Percentiles rank a stretch among this genome's conserved stretches.
Evolutionary conservation across 192 early-diverging fungal species (phyloP).

Genomic region (Piromyces finnis): DNA sequence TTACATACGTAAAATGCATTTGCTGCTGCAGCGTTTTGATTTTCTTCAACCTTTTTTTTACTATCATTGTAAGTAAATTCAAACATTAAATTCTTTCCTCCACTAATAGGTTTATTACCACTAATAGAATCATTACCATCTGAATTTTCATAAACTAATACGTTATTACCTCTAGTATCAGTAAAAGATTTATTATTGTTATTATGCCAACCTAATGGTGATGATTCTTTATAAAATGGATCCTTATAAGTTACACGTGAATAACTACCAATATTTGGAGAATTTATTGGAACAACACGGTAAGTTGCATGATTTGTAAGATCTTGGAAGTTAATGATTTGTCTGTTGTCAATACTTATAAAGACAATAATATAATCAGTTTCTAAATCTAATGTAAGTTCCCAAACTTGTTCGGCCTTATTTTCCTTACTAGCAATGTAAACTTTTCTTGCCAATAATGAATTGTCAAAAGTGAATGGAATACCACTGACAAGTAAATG

Average conservation of each 20-base stretch:
- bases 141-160: neutral
- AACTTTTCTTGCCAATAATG: neutral
- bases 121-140: neutral
- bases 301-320: neutral
- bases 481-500: neutral
- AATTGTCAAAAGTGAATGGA: neutral
- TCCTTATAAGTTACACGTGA: neutral
- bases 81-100: neutral
- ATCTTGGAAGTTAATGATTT: neutral
- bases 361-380: neutral
- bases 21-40: neutral
- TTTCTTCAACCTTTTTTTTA: neutral
- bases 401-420: neutral
- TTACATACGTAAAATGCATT: neutral
- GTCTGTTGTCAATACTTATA: neutral
- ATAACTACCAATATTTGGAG: neutral
- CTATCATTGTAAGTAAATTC: neutral
- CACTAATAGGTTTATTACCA: neutral
- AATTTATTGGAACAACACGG: neutral
- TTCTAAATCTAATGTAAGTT: neutral
- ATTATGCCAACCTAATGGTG: neutral
- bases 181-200: neutral
- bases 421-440: neutral
- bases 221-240: neutral
- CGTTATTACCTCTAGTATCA: neutral